These are phyloP conservation scores for Neofusicoccum laricinum DNA, from an alignment of 2,329 filamentous ascomycete species.

Conservation along the genomic window DNA sequence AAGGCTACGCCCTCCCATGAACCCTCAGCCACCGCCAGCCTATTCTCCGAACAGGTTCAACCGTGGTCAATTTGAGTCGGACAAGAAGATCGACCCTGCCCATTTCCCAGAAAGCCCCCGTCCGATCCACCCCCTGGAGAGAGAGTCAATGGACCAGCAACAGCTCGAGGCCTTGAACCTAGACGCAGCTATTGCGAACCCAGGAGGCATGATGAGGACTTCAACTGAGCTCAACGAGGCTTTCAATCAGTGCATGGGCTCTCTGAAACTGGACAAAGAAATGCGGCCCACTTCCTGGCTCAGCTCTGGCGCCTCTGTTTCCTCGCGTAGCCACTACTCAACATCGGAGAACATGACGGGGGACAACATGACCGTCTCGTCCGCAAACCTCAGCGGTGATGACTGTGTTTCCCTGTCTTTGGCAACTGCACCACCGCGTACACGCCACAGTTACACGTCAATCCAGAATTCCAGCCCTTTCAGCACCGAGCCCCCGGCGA, in stretches of 20 bases:
- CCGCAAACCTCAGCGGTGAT: neutral
- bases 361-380: slow-evolving; percentile 3
- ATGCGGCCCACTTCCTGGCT: neutral
- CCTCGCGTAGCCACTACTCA: slow-evolving; percentile 6
- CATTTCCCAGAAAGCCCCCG: slow-evolving; percentile 12
- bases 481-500: neutral
- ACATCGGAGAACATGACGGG: slow-evolving; percentile 1
- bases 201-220: neutral
- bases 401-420: neutral
- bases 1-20: neutral
- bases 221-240: slow-evolving; percentile 1
- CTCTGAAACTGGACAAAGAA: neutral
- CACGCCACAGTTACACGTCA: slow-evolving; percentile 16
- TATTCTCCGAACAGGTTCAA: slow-evolving; percentile 12
- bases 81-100: neutral
- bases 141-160: slow-evolving; percentile 1
- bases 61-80: neutral
- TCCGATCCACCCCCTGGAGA: slow-evolving; percentile 9
- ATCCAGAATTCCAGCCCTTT: slow-evolving; percentile 8
- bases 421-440: neutral
- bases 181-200: neutral
- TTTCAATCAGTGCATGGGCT: slow-evolving; percentile 8
- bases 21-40: slow-evolving; percentile 11
- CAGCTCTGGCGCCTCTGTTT: neutral
- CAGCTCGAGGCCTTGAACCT: neutral